Evolutionary conservation across 345 rosid genomes (phyloP), one percentile per base, ranked within the genome.

Genomic region (Salix suchowensis): DNA sequence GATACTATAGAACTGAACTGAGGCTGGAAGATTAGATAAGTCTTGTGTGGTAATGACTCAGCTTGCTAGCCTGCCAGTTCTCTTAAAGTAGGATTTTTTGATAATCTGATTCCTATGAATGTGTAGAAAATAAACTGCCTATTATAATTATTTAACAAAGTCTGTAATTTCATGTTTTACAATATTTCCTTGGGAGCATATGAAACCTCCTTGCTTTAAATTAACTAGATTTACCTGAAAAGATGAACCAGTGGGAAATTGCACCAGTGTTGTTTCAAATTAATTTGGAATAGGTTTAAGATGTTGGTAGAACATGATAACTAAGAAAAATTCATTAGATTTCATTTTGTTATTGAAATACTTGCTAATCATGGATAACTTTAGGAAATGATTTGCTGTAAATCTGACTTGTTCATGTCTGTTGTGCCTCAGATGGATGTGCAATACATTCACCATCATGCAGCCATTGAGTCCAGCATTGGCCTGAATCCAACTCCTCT

Each of bases 401-500:
- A 28, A 13, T 70, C 72, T 80, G 77, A 72, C 78, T 4, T 58
- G 21, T 65, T 73, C 60, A 13, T 36, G 23, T 79, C 50, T 6
- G 32, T 76, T 68, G 24, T 48, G 70, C 74, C 77, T 66, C 89
- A 93, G 98, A 81, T 93, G 82, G 97, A 93, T 71, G 86, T 93
- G 72, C 92, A 91, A 75, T 91, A 93, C 82, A 82, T 87, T 78
- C 94, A 93, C 80, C 91, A 84, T 69, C 91, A 90, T 77, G 94
- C 90, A 5, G 91, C 91, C 58, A 80, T 91, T 76, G 85, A 83
- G 76, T 88, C 93, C 62, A 86, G 93, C 79, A 91, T 91, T 79
- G 97, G 94, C 78, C 88, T 93, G 68, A 91, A 91, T 78, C 91
- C 96, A 77, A 80, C 85, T 70, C 97, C 97, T 18, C 84, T 75